These are phyloP conservation scores for Galium porrigens DNA, from an alignment of 305 asterid species.

Conservation along the genomic window DNA sequence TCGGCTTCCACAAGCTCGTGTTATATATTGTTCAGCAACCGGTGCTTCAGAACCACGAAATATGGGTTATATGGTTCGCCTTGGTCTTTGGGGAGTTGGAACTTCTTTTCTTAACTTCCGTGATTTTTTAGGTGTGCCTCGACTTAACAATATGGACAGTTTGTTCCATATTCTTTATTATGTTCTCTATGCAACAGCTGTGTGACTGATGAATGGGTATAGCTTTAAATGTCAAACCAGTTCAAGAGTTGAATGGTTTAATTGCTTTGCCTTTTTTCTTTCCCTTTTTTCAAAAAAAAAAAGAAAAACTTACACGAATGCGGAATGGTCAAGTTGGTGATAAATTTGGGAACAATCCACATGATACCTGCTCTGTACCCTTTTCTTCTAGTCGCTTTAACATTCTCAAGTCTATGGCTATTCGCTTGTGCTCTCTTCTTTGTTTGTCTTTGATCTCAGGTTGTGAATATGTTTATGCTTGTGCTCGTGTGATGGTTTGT, in stretches of 20 bases:
- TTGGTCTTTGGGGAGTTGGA: constrained; percentile 99
- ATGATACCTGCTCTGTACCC: background rate
- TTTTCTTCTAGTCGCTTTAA: background rate
- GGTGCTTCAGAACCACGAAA: constrained; percentile 99
- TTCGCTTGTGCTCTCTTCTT: background rate
- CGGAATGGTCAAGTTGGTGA: background rate
- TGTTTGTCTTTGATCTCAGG: background rate
- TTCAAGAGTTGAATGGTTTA: background rate
- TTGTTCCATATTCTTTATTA: constrained; percentile 14
- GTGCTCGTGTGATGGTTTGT: constrained; percentile 11
- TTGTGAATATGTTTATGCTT: constrained; percentile 2
- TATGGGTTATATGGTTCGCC: constrained; percentile 98
- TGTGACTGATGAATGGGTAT: background rate
- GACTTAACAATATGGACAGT: constrained; percentile 15
- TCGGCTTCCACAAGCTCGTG: constrained; percentile 92
- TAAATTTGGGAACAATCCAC: background rate
- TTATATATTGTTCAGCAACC: constrained; percentile 93
- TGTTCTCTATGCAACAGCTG: background rate
- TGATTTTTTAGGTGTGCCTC: constrained; percentile 64
- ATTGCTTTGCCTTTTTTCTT: background rate
- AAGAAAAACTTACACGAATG: background rate
- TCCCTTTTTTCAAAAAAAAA: too few relatives aligned
- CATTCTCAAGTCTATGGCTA: background rate
- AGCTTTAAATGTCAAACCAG: constrained; percentile 1
- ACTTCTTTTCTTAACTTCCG: constrained; percentile 70